A percentile compares a stretch with the other conserved stretches of the same genome.
Conservation (phyloP, 352 stramenopile species). For the Phytophthora citrophthora region DNA sequence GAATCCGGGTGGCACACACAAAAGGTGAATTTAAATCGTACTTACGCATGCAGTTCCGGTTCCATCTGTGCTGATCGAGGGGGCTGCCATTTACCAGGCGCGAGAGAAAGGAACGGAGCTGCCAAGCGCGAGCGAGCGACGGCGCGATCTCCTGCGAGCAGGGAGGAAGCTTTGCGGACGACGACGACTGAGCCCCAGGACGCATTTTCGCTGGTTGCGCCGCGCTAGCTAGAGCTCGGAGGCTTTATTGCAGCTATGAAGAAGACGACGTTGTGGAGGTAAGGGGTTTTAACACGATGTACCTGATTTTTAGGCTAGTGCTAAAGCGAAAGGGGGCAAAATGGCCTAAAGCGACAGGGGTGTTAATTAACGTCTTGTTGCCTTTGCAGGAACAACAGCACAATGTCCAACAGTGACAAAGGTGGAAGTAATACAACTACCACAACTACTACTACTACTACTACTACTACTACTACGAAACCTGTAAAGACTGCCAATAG, state of each 20-base stretch:
- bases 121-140: constrained; percentile 19
- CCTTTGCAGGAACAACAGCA: constrained; percentile 21
- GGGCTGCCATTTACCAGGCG: constrained; percentile 12
- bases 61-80: background rate
- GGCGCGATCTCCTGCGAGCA: constrained; percentile 15
- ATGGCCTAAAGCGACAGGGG: constrained; percentile 4
- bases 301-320: constrained; percentile 21
- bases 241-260: constrained; percentile 31
- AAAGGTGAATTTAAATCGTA: constrained; percentile 27
- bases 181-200: constrained; percentile 15
- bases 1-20: too few species aligned
- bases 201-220: background rate
- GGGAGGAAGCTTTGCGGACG: constrained; percentile 6
- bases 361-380: background rate
- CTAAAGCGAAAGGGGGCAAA: constrained; percentile 8
- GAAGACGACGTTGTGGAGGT: constrained; percentile 45
- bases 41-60: constrained; percentile 17
- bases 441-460: background rate
- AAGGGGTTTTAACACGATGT: background rate
- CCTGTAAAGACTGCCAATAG: constrained; percentile 8
- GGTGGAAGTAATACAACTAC: constrained; percentile 9
- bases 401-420: constrained; percentile 19
- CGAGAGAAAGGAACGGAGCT: constrained; percentile 32
- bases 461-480: constrained; percentile 7
- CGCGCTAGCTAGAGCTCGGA: constrained; percentile 4